Percentiles rank a stretch among this genome's conserved stretches.
These are phyloP conservation scores for Penicillium rolfsii DNA, from an alignment of 2,329 filamentous ascomycete species.

Conservation along the genomic window DNA sequence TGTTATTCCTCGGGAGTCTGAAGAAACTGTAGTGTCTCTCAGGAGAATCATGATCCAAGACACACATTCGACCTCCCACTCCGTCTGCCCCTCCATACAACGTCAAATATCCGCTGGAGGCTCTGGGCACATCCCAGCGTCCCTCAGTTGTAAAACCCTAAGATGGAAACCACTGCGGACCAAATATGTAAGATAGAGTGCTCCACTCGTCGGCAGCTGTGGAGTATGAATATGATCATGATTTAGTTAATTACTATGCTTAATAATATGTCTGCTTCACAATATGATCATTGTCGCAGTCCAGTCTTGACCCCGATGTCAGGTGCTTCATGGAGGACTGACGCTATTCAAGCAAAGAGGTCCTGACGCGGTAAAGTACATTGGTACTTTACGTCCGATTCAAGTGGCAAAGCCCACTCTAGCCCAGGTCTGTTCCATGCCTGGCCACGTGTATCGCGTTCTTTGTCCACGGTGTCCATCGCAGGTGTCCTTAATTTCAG, in stretches of 20 bases:
- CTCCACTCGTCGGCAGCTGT: not conserved
- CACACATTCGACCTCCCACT: not conserved
- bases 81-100: not conserved
- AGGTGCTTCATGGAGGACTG: not conserved
- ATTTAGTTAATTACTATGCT: not conserved
- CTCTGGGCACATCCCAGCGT: not conserved
- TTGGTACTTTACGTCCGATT: not conserved
- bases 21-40: not conserved
- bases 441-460: constrained; percentile 19
- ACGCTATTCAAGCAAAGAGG: not conserved
- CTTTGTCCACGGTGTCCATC: not conserved
- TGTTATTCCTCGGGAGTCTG: not conserved
- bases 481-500: not conserved
- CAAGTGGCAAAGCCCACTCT: not conserved
- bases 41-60: not conserved
- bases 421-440: constrained; percentile 14
- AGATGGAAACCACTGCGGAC: not conserved
- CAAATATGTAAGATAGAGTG: not conserved
- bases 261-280: not conserved
- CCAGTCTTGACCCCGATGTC: not conserved
- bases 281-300: not conserved
- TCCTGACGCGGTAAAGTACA: not conserved
- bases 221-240: not conserved
- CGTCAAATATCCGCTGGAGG: not conserved
- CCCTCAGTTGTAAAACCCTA: not conserved